phyloP scores from a whole-genome alignment of 2,329 filamentous ascomycete genomes.

The Lasiodiplodia hormozganensis region DNA sequence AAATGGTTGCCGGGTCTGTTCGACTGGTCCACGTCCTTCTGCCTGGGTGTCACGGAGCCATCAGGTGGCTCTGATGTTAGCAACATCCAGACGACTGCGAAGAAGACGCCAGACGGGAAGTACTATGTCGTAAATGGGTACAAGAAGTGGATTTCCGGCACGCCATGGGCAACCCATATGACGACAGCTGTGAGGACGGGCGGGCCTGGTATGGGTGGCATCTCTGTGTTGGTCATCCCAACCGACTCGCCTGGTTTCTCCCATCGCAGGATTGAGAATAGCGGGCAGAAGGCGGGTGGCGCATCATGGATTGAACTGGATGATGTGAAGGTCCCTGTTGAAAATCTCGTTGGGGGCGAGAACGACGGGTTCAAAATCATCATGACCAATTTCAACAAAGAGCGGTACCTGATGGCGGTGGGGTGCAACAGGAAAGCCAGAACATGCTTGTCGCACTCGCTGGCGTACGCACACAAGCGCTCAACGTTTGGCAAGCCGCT shows the following conservation, averaged over 20 bases:
- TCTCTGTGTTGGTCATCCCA: slow-evolving; percentile 66
- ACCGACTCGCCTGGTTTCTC: slow-evolving; percentile 58
- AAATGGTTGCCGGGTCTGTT: slow-evolving; percentile 67
- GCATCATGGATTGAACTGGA: slow-evolving; percentile 64
- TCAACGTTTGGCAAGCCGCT: slow-evolving; percentile 67
- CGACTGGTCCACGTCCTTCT: slow-evolving; percentile 66
- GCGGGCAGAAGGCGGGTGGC: slow-evolving; percentile 70
- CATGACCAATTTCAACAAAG: slow-evolving; percentile 62
- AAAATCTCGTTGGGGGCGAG: slow-evolving; percentile 62
- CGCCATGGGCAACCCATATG: slow-evolving; percentile 66
- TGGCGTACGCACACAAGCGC: slow-evolving; percentile 58
- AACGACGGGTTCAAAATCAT: slow-evolving; percentile 64
- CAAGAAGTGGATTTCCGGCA: slow-evolving; percentile 74
- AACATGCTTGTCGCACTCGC: slow-evolving; percentile 61
- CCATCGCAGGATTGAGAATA: slow-evolving; percentile 65
- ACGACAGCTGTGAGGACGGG: slow-evolving; percentile 69
- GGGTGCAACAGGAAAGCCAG: slow-evolving; percentile 65
- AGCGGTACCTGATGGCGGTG: slow-evolving; percentile 65
- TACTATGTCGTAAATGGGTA: slow-evolving; percentile 72
- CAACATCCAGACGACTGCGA: slow-evolving; percentile 67
- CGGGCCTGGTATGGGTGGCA: slow-evolving; percentile 58
- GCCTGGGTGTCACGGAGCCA: slow-evolving; percentile 70
- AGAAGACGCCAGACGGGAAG: slow-evolving; percentile 76
- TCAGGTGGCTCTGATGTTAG: slow-evolving; percentile 68
- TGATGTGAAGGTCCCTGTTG: slow-evolving; percentile 61